Evolutionary conservation across 164 flowering plant genomes (phyloP).

Genomic region (Aristolochia californica): DNA sequence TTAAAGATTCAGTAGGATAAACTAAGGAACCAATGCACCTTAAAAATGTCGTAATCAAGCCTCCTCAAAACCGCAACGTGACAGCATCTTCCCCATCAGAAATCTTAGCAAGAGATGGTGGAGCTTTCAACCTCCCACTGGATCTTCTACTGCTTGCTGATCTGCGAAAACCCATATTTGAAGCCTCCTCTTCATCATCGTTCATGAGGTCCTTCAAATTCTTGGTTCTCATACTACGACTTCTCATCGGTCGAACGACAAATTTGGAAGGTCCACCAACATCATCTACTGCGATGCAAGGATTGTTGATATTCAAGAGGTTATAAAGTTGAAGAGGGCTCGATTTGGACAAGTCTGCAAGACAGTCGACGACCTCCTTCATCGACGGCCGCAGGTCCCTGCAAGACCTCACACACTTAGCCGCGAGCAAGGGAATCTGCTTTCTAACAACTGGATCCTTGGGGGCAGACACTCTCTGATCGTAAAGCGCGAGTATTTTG

Average conservation of each 20-base stretch:
- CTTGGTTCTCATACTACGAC: neutral
- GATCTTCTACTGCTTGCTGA: no score
- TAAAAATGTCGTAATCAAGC: no score
- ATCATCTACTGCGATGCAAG: neutral
- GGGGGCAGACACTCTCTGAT: constrained; percentile 58
- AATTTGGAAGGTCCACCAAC: neutral
- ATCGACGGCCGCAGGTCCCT: constrained; percentile 79
- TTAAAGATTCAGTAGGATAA: no score
- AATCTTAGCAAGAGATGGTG: no score
- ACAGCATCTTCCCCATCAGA: no score
- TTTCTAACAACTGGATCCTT: constrained; percentile 52
- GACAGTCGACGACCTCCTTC: constrained; percentile 56
- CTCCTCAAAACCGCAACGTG: no score
- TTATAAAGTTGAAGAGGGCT: neutral
- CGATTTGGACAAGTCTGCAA: constrained; percentile 4
- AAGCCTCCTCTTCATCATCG: neutral
- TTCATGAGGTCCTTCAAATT: constrained; percentile 3
- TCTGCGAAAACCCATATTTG: no score
- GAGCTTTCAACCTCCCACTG: no score
- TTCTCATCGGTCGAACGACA: neutral
- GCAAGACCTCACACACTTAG: constrained; percentile 73
- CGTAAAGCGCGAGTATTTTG: constrained; percentile 45
- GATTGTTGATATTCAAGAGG: neutral
- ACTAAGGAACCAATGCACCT: no score
- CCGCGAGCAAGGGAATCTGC: constrained; percentile 63